Evolutionary conservation across 139 green algal species (phyloP), one percentile per base, ranked within the genome.

Genomic region (Mesostigma viride): DNA sequence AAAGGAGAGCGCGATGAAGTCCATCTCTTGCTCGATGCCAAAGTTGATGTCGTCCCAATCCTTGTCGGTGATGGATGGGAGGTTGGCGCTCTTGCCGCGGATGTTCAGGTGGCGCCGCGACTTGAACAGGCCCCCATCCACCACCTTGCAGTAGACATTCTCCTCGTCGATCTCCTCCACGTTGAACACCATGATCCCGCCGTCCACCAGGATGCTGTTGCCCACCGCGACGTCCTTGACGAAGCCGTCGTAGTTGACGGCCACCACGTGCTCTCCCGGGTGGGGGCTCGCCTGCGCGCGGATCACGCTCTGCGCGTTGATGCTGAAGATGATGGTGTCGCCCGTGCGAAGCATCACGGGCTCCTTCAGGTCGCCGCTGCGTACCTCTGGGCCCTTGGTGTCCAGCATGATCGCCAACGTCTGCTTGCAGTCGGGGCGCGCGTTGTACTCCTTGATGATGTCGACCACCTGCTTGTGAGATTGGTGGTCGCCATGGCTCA

Each of bases 401-500:
- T 76, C 69, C 6, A 76, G 57, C 69, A 76, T 76, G 57, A 76
- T 71, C 17, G 63, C 69, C 20, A 74, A 35, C 20, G 56, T 45
- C 35, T 73, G 72, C 35, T 47, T n/a, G n/a, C 28, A 58, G 40
- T 17, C 67, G 33, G 26, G 64, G n/a, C 51, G 14, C n/a, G 53
- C 28, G 51, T 77, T 77, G 35, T 76, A 77, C 70, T 86, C 83
- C 30, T 80, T 74, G 58, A 84, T 80, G 27, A 79, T 67, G 56
- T 86, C 56, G 30, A 87, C 40, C 20, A 87, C 82, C 36, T 81
- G 65, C 33, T 68, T 62, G 69, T 88, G 80, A 2, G 67, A 76
- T 31, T 76, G 65, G 59, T 91, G 84, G 64, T 82, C 73, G 31
- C 84, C 85, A 62, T 89, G 82, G 48, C 63, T 81, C 68, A 91